A percentile compares a stretch with the other conserved stretches of the same genome.
Conservation (phyloP, 2,329 filamentous ascomycete species). For the Venturia oleaginea region DNA sequence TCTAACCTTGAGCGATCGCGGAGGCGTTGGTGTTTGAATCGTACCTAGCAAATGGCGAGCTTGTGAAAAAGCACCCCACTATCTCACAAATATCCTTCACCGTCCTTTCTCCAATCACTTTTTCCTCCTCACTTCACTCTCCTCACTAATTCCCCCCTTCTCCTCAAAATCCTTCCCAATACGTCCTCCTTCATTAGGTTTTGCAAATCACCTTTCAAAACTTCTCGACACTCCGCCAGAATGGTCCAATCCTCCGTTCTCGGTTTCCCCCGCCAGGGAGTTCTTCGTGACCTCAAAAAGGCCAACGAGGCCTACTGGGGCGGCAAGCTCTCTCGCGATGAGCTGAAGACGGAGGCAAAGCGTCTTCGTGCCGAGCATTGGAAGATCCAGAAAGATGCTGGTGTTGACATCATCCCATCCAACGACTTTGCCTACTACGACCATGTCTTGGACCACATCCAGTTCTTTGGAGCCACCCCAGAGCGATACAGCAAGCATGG, state of each 20-base stretch:
- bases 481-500: conserved; percentile 88
- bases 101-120: neutral
- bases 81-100: neutral
- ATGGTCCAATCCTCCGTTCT: conserved; percentile 63
- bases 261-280: conserved; percentile 98
- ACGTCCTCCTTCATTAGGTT: neutral
- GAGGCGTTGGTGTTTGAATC: neutral
- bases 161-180: neutral
- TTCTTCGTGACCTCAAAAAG: conserved; percentile 99
- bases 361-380: conserved; percentile 93
- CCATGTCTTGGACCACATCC: conserved; percentile 94
- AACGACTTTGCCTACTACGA: conserved; percentile 99
- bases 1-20: neutral
- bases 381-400: conserved; percentile 99
- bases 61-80: neutral
- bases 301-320: conserved; percentile 97
- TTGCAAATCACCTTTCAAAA: neutral
- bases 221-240: conserved; percentile 12
- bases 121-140: neutral
- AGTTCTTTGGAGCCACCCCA: conserved; percentile 89
- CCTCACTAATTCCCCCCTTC: neutral
- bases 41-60: neutral
- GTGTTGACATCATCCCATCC: conserved; percentile 95
- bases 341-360: conserved; percentile 92
- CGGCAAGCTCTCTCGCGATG: conserved; percentile 85